phyloP scores from a whole-genome alignment of 352 stramenopile species.

The Phytophthora melonis region DNA sequence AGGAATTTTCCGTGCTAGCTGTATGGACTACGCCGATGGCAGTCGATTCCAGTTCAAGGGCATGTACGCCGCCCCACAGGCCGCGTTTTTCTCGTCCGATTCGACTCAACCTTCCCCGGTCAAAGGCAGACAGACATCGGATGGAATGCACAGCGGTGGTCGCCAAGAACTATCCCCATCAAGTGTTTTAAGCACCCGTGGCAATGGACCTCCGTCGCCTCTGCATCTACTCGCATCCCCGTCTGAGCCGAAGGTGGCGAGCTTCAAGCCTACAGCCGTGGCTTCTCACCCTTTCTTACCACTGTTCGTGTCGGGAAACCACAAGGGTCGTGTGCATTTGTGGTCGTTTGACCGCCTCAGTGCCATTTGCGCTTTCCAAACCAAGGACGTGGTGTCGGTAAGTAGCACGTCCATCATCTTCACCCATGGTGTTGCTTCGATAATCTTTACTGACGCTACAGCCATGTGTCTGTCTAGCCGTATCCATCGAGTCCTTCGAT shows the following conservation, averaged over 20 bases:
- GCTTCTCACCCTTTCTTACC: slow-evolving; percentile 81
- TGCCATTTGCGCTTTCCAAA: slow-evolving; percentile 72
- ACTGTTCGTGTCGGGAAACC: slow-evolving; percentile 83
- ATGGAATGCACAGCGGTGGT: slow-evolving; percentile 26
- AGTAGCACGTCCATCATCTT: slow-evolving; percentile 7
- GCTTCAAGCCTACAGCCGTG: slow-evolving; percentile 81
- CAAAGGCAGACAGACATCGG: slow-evolving; percentile 32
- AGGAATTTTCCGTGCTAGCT: slow-evolving; percentile 72
- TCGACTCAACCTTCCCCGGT: slow-evolving; percentile 28
- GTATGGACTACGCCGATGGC: slow-evolving; percentile 73
- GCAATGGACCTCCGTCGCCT: slow-evolving; percentile 31
- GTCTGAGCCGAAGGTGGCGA: slow-evolving; percentile 52
- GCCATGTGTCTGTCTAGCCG: slow-evolving; percentile 37
- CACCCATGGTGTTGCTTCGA: background rate
- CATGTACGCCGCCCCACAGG: slow-evolving; percentile 71
- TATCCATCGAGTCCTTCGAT: slow-evolving; percentile 70
- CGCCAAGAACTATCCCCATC: slow-evolving; percentile 35
- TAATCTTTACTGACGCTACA: background rate
- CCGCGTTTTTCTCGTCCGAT: slow-evolving; percentile 47
- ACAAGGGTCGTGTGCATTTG: slow-evolving; percentile 83
- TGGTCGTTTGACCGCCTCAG: slow-evolving; percentile 89
- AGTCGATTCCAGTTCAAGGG: slow-evolving; percentile 86
- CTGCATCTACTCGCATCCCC: slow-evolving; percentile 45
- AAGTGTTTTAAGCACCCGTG: slow-evolving; percentile 32
- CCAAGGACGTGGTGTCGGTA: slow-evolving; percentile 71